Conservation (phyloP, 192 early-diverging fungal genomes). For the Gigaspora rosea region DNA sequence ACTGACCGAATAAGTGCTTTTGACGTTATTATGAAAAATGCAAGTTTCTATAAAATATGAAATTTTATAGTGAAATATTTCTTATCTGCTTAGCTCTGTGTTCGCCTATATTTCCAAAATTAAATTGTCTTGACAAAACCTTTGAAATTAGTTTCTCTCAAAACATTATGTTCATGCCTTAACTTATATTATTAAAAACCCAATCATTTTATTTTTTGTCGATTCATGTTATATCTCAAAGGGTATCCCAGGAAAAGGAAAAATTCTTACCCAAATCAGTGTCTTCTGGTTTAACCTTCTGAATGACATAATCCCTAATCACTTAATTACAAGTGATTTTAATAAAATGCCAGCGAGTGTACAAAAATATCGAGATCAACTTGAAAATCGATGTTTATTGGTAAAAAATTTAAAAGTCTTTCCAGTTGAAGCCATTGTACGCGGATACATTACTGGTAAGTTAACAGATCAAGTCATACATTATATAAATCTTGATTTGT, state of each 20-base stretch:
- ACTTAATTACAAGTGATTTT: slow-evolving; percentile 92
- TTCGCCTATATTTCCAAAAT: no score
- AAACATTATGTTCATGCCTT: no score
- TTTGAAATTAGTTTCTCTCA: no score
- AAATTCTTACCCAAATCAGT: slow-evolving; percentile 93
- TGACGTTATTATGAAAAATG: slow-evolving; percentile 98
- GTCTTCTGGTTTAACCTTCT: slow-evolving; percentile 95
- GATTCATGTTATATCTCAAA: slow-evolving; percentile 36
- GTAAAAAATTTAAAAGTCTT: slow-evolving; percentile 90
- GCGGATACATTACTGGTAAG: slow-evolving; percentile 92
- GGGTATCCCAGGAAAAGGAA: slow-evolving; percentile 95
- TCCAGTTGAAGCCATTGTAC: slow-evolving; percentile 97
- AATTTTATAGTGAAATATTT: slow-evolving; percentile 4
- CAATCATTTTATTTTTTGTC: neutral
- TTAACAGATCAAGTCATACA: no score
- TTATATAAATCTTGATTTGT: neutral
- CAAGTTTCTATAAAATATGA: slow-evolving; percentile 41
- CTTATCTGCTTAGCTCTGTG: neutral
- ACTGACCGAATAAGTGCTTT: slow-evolving; percentile 97
- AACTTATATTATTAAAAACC: no score
- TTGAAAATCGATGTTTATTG: slow-evolving; percentile 88
- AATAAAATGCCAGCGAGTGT: slow-evolving; percentile 88
- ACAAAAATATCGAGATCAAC: slow-evolving; percentile 85
- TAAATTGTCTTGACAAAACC: no score
- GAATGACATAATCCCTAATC: slow-evolving; percentile 89